phyloP scores from a whole-genome alignment of 2,329 filamentous ascomycete species.

The Colletotrichum siamense region DNA sequence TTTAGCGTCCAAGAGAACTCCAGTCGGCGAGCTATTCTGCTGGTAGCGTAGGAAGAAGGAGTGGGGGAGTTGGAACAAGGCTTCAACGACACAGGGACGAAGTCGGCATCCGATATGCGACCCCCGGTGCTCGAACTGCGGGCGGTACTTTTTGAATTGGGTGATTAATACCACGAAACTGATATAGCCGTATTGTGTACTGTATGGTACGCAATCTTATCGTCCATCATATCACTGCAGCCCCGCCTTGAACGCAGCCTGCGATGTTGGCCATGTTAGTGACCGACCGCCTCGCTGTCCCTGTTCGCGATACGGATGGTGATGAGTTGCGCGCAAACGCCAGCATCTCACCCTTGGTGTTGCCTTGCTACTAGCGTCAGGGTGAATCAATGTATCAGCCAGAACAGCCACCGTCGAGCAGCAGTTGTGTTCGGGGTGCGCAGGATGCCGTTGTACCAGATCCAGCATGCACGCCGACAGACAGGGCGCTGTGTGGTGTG shows the following conservation, averaged over 20 bases:
- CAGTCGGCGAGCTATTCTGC: neutral
- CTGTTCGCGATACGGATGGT: neutral
- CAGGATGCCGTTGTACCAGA: neutral
- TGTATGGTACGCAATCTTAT: neutral
- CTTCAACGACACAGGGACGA: neutral
- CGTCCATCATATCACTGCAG: neutral
- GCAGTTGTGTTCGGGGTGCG: neutral
- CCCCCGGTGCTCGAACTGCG: neutral
- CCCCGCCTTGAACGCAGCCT: neutral
- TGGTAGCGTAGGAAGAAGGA: neutral
- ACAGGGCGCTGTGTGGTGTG: neutral
- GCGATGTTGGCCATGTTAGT: neutral
- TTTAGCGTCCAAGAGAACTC: neutral
- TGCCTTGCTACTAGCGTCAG: neutral
- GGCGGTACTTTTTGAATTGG: neutral
- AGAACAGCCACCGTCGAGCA: neutral
- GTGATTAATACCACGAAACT: neutral
- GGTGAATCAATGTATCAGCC: neutral
- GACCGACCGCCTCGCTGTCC: neutral
- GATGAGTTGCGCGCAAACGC: neutral
- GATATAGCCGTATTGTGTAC: neutral
- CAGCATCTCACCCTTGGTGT: neutral
- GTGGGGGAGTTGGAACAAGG: neutral
- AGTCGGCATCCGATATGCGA: neutral
- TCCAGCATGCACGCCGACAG: neutral